Evolutionary conservation across 768 basidiomycete species (phyloP).

Genomic region (Tremella fuciformis): DNA sequence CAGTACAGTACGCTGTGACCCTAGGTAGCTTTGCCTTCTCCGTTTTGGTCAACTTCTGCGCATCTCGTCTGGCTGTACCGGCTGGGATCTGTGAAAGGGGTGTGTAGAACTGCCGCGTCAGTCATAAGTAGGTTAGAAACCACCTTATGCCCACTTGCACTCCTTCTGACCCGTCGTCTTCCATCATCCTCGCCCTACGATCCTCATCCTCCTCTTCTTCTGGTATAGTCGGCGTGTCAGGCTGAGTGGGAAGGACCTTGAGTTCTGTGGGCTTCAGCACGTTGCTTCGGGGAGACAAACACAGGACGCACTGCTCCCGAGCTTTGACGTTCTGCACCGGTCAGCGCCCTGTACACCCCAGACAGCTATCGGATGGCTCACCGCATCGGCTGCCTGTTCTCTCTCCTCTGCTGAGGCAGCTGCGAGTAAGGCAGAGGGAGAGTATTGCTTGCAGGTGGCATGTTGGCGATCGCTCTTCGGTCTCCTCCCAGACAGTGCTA

Average conservation of each 20-base stretch:
- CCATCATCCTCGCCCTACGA: conserved; percentile 13
- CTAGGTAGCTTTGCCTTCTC: conserved; percentile 86
- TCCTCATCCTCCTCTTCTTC: conserved; percentile 50
- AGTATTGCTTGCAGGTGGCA: conserved; percentile 31
- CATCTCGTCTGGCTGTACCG: conserved; percentile 88
- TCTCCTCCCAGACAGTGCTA: no score
- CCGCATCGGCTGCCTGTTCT: conserved; percentile 50
- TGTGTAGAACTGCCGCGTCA: conserved; percentile 69
- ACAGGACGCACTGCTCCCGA: conserved; percentile 39
- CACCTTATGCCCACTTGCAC: conserved; percentile 38
- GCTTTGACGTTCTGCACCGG: conserved; percentile 46
- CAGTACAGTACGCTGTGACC: conserved; percentile 95
- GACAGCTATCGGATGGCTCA: conserved; percentile 17
- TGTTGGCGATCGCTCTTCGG: conserved; percentile 1
- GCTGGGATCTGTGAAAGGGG: conserved; percentile 91
- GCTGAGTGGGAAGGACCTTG: conserved; percentile 50
- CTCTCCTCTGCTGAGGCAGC: conserved; percentile 37
- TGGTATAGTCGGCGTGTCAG: conserved; percentile 36
- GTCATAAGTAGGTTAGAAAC: background rate
- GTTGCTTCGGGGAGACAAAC: background rate
- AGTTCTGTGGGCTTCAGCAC: conserved; percentile 34
- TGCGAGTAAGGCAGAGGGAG: conserved; percentile 50
- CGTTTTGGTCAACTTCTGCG: conserved; percentile 82
- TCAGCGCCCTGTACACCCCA: background rate
- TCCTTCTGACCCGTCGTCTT: conserved; percentile 40